Conservation (phyloP, 257 asterid species). For the Paraleonurus japonicus region DNA sequence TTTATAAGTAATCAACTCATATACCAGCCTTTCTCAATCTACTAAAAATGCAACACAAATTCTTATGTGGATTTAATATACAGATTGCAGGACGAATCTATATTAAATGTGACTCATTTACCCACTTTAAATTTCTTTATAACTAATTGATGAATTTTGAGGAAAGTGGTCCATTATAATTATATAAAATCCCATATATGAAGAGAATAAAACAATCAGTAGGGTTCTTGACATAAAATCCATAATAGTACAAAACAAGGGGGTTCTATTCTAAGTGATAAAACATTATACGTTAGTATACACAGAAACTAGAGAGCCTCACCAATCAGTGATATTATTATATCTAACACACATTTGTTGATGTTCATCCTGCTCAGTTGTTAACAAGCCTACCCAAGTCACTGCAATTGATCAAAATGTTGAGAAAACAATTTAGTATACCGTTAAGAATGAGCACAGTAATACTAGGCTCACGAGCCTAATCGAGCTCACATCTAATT, state of each 20-base stretch:
- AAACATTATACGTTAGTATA: constrained; percentile 17
- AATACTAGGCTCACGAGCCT: too few relatives aligned
- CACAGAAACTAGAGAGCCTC: neutral
- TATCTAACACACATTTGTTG: neutral
- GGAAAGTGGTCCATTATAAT: neutral
- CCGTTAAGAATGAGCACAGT: too few relatives aligned
- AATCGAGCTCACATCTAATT: too few relatives aligned
- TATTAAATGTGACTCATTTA: neutral
- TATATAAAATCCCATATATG: neutral
- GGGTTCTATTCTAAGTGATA: neutral
- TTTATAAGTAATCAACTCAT: too few relatives aligned
- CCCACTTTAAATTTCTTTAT: neutral
- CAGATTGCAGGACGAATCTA: too few relatives aligned
- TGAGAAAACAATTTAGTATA: too few relatives aligned
- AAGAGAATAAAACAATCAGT: neutral
- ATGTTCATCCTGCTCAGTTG: neutral
- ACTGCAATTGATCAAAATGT: constrained; percentile 30
- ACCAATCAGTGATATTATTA: neutral
- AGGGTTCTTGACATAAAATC: too few relatives aligned
- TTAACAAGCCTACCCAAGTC: constrained; percentile 13
- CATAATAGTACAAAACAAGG: constrained; percentile 7
- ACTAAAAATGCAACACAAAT: too few relatives aligned
- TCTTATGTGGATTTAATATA: too few relatives aligned
- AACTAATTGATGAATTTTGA: neutral
- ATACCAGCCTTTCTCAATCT: too few relatives aligned